A percentile compares a stretch with the other conserved stretches of the same genome.
phyloP scores from a whole-genome alignment of 139 green algal genomes.

The Tetradesmus obliquus region DNA sequence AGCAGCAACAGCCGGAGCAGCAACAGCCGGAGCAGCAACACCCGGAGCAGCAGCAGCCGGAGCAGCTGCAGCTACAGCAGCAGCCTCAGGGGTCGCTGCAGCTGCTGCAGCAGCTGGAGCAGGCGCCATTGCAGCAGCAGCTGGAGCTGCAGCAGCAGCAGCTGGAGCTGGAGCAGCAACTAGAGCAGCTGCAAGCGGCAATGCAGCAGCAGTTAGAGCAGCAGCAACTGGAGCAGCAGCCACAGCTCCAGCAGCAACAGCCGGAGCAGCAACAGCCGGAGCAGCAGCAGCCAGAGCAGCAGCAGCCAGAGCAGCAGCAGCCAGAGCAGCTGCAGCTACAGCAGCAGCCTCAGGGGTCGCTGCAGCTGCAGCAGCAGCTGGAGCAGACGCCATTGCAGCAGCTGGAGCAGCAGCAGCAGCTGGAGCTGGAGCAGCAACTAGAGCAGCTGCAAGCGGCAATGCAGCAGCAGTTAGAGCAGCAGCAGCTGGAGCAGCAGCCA shows the following conservation, averaged over 20 bases:
- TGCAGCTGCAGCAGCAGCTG: background rate
- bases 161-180: background rate
- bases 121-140: too few relatives aligned
- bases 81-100: too few relatives aligned
- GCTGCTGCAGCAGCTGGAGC: too few relatives aligned
- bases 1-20: background rate
- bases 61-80: too few relatives aligned
- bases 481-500: slow-evolving; percentile 6
- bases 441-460: background rate
- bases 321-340: background rate
- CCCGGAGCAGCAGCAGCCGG: too few relatives aligned
- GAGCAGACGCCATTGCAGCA: background rate
- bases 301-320: background rate
- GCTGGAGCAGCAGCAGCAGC: background rate
- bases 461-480: background rate
- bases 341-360: background rate
- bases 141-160: background rate
- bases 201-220: background rate
- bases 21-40: too few relatives aligned
- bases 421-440: background rate
- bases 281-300: background rate
- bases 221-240: background rate
- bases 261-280: background rate
- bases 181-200: background rate
- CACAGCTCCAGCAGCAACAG: background rate